Evolutionary conservation across 2,329 filamentous ascomycete genomes (phyloP).

Genomic region (Pyrenophora seminiperda): DNA sequence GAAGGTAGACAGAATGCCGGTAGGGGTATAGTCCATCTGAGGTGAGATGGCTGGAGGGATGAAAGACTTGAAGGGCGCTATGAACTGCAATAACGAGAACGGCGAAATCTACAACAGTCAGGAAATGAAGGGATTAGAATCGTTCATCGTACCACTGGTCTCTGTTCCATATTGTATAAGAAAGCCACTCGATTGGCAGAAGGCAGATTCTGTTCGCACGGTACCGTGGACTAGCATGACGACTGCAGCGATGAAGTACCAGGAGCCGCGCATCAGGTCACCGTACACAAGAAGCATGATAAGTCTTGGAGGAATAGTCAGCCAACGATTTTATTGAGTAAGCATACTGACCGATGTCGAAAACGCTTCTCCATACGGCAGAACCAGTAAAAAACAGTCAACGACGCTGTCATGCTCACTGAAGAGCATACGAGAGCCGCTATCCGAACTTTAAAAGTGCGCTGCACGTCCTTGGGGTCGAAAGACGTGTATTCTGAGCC

Average conservation of each 20-base stretch:
- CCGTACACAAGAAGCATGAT: slow-evolving; percentile 76
- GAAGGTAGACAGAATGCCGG: slow-evolving; percentile 62
- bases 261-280: slow-evolving; percentile 72
- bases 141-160: slow-evolving; percentile 58
- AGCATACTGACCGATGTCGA: slow-evolving; percentile 66
- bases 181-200: slow-evolving; percentile 73
- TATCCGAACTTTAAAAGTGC: slow-evolving; percentile 41
- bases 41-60: slow-evolving; percentile 53
- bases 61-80: slow-evolving; percentile 72
- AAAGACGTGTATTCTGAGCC: slow-evolving; percentile 11
- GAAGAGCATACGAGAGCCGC: slow-evolving; percentile 45
- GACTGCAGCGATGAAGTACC: slow-evolving; percentile 69
- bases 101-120: slow-evolving; percentile 60
- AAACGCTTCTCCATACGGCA: slow-evolving; percentile 74
- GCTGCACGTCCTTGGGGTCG: slow-evolving; percentile 7
- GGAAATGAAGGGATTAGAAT: neutral
- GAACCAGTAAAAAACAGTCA: slow-evolving; percentile 72
- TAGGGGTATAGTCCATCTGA: slow-evolving; percentile 72
- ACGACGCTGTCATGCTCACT: slow-evolving; percentile 62
- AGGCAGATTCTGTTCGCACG: slow-evolving; percentile 57
- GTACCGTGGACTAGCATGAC: slow-evolving; percentile 61
- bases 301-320: slow-evolving; percentile 55
- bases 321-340: neutral
- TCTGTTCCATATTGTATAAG: slow-evolving; percentile 70
- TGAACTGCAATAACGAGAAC: slow-evolving; percentile 76